A percentile compares a stretch with the other conserved stretches of the same genome.
Evolutionary conservation across 2,329 filamentous ascomycete genomes (phyloP).

Genomic region (Neopestalotiopsis sp.): DNA sequence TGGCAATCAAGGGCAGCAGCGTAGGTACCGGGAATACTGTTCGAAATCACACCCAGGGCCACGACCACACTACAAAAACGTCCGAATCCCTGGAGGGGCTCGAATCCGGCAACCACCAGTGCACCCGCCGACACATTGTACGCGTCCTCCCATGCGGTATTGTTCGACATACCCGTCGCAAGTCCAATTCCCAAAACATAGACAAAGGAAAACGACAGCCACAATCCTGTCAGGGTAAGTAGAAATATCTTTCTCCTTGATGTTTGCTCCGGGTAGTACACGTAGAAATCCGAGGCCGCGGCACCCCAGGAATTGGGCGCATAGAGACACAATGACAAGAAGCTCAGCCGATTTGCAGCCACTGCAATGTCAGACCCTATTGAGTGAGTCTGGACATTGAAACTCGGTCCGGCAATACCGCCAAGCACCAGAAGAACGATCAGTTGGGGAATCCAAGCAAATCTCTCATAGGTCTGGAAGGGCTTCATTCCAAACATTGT

Average conservation of each 20-base stretch:
- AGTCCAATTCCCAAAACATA: conserved; percentile 68
- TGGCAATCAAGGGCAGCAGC: conserved; percentile 72
- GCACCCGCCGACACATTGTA: conserved; percentile 66
- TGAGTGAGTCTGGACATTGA: conserved; percentile 59
- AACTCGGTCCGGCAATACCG: conserved; percentile 65
- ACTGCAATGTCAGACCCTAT: conserved; percentile 57
- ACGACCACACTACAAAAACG: conserved; percentile 71
- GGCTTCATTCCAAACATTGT: conserved; percentile 71
- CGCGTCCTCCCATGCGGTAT: conserved; percentile 60
- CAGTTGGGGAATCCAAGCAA: conserved; percentile 68
- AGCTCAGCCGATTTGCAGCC: conserved; percentile 65
- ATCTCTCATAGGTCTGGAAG: conserved; percentile 73
- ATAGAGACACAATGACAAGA: conserved; percentile 72
- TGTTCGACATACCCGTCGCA: conserved; percentile 58
- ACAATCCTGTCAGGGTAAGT: conserved; percentile 35
- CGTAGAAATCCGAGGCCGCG: conserved; percentile 70
- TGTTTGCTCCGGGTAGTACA: conserved; percentile 48
- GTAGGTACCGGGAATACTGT: conserved; percentile 70
- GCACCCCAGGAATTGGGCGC: conserved; percentile 69
- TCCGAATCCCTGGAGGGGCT: conserved; percentile 65
- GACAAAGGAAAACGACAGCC: conserved; percentile 51
- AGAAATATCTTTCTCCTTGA: conserved; percentile 49
- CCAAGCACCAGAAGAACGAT: conserved; percentile 66
- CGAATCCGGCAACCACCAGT: conserved; percentile 67
- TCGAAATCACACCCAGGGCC: conserved; percentile 68